phyloP scores from a whole-genome alignment of 129 eudicot genomes.

The Helichrysum umbraculigerum region DNA sequence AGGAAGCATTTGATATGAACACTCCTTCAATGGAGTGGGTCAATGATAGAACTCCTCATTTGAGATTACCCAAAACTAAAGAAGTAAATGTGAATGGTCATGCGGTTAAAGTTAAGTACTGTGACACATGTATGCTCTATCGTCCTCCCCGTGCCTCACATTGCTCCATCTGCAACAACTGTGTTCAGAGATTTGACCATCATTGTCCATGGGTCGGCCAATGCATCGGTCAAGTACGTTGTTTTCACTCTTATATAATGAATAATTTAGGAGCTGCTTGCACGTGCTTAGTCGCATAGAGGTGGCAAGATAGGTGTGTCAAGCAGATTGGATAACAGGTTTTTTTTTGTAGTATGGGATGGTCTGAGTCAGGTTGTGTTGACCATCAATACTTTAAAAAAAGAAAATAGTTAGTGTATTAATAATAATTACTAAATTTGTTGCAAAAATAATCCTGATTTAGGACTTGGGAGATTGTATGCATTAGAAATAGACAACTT shows the following conservation, averaged over 20 bases:
- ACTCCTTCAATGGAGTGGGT: conserved; percentile 95
- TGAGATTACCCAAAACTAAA: conserved; percentile 69
- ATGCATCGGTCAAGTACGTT: conserved; percentile 91
- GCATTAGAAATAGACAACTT: background rate
- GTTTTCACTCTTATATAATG: background rate
- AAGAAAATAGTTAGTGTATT: background rate
- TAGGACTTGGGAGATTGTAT: background rate
- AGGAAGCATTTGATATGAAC: conserved; percentile 56
- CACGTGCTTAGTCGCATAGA: background rate
- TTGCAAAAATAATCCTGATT: background rate
- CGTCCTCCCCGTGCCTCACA: conserved; percentile 98
- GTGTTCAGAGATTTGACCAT: conserved; percentile 95
- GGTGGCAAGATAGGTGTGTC: background rate
- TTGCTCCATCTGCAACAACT: conserved; percentile 97
- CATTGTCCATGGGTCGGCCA: conserved; percentile 99
- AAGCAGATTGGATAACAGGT: background rate
- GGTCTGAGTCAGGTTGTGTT: background rate
- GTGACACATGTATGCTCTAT: conserved; percentile 92
- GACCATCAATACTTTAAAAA: background rate
- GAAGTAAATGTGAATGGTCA: conserved; percentile 79
- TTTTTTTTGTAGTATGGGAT: background rate
- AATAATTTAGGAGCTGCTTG: background rate
- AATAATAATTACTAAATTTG: background rate
- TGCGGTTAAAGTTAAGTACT: conserved; percentile 73
- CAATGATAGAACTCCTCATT: conserved; percentile 69